phyloP scores from a whole-genome alignment of 371 early-diverging fungal genomes.

The Lichtheimia ornata region DNA sequence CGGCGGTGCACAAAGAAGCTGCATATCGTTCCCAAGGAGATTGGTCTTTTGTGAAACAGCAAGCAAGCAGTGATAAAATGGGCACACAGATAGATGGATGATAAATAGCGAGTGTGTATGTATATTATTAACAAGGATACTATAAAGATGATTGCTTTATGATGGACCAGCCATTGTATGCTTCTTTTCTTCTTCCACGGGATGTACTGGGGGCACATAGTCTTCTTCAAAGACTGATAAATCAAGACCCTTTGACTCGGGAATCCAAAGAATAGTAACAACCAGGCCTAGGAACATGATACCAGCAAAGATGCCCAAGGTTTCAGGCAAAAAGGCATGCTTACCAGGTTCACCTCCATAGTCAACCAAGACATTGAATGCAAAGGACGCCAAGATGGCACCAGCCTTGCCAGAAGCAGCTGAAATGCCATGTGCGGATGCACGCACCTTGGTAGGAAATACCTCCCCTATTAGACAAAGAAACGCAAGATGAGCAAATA shows the following conservation, averaged over 20 bases:
- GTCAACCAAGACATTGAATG: conserved; percentile 63
- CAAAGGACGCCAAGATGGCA: conserved; percentile 62
- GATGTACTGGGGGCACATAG: conserved; percentile 14
- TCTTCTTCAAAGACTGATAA: conserved; percentile 61
- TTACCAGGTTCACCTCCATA: conserved; percentile 49
- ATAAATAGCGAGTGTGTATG: too few relatives aligned
- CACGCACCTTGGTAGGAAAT: conserved; percentile 87
- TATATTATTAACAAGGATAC: too few relatives aligned
- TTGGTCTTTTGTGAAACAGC: too few relatives aligned
- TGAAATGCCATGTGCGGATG: conserved; percentile 88
- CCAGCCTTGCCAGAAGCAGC: conserved; percentile 89
- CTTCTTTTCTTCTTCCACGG: too few relatives aligned
- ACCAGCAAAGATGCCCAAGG: conserved; percentile 69
- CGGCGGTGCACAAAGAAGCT: too few relatives aligned
- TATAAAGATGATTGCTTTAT: too few relatives aligned
- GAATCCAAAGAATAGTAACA: conserved; percentile 51
- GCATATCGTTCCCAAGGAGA: too few relatives aligned
- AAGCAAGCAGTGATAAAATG: too few relatives aligned
- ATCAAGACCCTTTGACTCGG: conserved; percentile 59
- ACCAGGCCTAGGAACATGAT: conserved; percentile 69
- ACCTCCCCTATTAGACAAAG: conserved; percentile 50
- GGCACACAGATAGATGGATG: background rate
- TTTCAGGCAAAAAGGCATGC: conserved; percentile 67
- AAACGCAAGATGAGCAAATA: too few relatives aligned
- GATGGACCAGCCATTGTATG: too few relatives aligned